phyloP scores from a whole-genome alignment of 73 alveolate genomes.

The Durusdinium trenchii region DNA sequence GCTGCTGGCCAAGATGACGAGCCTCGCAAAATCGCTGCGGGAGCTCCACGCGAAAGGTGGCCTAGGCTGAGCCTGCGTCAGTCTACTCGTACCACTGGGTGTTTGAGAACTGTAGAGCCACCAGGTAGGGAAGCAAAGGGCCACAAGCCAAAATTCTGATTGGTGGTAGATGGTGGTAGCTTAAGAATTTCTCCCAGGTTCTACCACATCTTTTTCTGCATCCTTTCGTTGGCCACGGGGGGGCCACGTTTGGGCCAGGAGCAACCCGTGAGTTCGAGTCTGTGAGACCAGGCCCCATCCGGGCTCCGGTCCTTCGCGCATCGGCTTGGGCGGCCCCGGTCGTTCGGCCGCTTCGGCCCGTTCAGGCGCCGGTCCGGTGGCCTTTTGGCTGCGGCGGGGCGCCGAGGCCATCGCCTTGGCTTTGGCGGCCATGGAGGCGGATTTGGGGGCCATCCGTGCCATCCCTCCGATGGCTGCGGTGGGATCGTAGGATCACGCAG shows the following conservation, averaged over 20 bases:
- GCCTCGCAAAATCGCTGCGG: too few species aligned
- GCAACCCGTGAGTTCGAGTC: not conserved
- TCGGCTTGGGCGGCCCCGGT: not conserved
- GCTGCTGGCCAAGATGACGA: too few species aligned
- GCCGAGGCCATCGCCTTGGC: slow-evolving; percentile 15
- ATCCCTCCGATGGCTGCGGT: not conserved
- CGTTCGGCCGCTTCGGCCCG: not conserved
- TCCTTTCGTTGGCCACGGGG: not conserved
- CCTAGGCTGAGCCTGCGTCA: too few species aligned
- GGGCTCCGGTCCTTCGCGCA: not conserved
- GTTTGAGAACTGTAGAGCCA: too few species aligned
- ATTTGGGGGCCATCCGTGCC: too few species aligned
- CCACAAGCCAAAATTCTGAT: too few species aligned
- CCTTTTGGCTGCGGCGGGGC: slow-evolving; percentile 65
- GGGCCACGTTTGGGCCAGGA: not conserved
- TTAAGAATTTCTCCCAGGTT: not conserved
- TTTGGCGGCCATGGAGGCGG: slow-evolving; percentile 79
- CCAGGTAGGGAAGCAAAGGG: too few species aligned
- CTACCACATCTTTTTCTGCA: too few species aligned
- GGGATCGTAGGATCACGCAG: not conserved
- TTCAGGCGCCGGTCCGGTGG: slow-evolving; percentile 79
- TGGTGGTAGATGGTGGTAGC: too few species aligned
- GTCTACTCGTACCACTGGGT: too few species aligned
- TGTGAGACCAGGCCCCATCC: not conserved
- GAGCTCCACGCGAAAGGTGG: too few species aligned